Evolutionary conservation across 768 basidiomycete species (phyloP).

Genomic region (Kwoniella bestiolae): DNA sequence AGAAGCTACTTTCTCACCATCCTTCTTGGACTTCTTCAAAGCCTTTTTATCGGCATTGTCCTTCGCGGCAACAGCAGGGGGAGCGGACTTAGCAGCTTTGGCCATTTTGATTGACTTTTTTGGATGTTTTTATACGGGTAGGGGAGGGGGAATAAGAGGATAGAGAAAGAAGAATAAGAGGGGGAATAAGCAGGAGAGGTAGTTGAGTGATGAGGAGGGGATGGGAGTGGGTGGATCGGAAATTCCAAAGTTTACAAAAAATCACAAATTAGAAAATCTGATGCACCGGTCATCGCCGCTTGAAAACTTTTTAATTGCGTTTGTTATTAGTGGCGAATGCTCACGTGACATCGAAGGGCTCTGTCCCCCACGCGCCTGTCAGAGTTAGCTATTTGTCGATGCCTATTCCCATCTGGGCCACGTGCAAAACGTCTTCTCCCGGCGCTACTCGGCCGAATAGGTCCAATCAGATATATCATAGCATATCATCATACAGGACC

Average conservation of each 20-base stretch:
- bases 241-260: constrained; percentile 12
- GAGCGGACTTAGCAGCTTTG: constrained; percentile 44
- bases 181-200: constrained; percentile 1
- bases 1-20: constrained; percentile 30
- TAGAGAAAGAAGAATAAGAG: constrained; percentile 9
- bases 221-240: constrained; percentile 14
- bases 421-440: not conserved
- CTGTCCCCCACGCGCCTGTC: not conserved
- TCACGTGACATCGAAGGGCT: not conserved
- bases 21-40: constrained; percentile 49
- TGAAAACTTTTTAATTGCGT: constrained; percentile 1
- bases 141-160: constrained; percentile 10
- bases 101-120: constrained; percentile 40
- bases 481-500: no score
- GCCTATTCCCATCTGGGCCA: not conserved
- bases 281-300: constrained; percentile 10
- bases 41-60: constrained; percentile 48
- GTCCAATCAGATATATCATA: no score
- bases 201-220: constrained; percentile 5
- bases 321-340: constrained; percentile 3
- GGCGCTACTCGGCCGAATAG: constrained; percentile 20
- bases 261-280: constrained; percentile 7
- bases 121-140: constrained; percentile 3
- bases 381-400: not conserved
- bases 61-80: constrained; percentile 45